Percentiles rank a stretch among this genome's conserved stretches.
phyloP scores from a whole-genome alignment of 1,284 basidiomycete genomes.

The Trichosporon asahii region DNA sequence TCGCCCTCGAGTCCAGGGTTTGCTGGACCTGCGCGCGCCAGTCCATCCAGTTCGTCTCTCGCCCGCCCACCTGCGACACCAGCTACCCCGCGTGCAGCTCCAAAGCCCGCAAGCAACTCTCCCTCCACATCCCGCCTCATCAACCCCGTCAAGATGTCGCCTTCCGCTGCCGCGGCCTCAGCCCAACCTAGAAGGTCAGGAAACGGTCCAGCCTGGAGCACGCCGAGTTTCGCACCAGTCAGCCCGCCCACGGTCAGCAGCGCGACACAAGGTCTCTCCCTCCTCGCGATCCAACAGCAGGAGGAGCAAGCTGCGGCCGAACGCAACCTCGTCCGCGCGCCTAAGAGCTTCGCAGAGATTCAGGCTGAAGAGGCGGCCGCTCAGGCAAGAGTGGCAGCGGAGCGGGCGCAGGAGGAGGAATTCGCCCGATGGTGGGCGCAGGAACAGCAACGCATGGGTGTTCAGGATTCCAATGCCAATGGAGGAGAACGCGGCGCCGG shows the following conservation, averaged over 20 bases:
- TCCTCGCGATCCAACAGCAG: conserved; percentile 75
- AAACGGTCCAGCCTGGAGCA: conserved; percentile 17
- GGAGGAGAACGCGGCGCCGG: too few species aligned
- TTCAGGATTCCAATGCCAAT: not conserved
- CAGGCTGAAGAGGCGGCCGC: conserved; percentile 67
- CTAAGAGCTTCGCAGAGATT: conserved; percentile 69
- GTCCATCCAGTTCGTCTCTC: too few species aligned
- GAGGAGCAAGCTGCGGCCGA: conserved; percentile 60
- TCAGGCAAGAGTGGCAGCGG: conserved; percentile 30
- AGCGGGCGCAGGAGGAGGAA: conserved; percentile 64
- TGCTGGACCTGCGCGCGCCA: not conserved
- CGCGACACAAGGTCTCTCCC: conserved; percentile 58
- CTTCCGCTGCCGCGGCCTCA: not conserved
- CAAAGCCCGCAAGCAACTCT: conserved; percentile 16
- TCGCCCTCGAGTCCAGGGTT: not conserved
- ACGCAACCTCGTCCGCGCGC: conserved; percentile 28
- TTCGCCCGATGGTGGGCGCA: conserved; percentile 82
- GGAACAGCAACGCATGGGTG: conserved; percentile 62
- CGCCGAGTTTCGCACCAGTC: conserved; percentile 16
- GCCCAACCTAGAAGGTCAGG: conserved; percentile 13
- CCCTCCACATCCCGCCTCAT: conserved; percentile 17
- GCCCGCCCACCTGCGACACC: not conserved
- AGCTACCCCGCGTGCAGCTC: not conserved
- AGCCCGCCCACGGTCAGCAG: conserved; percentile 23
- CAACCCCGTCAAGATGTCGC: conserved; percentile 16